A percentile compares a stretch with the other conserved stretches of the same genome.
These are phyloP conservation scores for Phytophthora cryptogea DNA, from an alignment of 352 stramenopile species.

Conservation along the genomic window DNA sequence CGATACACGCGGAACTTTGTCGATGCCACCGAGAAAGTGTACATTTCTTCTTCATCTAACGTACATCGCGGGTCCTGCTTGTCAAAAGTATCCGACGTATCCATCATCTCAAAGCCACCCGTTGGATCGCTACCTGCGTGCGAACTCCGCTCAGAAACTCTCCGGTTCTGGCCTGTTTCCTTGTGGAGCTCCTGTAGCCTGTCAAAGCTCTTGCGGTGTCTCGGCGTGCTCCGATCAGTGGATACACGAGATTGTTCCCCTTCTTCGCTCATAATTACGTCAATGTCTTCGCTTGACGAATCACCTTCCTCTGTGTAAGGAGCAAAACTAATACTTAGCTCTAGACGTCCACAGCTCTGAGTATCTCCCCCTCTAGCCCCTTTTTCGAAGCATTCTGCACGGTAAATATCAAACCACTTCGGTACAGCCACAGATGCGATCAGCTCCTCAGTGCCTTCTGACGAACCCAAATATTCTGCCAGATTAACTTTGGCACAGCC, in stretches of 20 bases:
- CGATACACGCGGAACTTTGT: slow-evolving; percentile 87
- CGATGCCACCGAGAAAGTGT: slow-evolving; percentile 83
- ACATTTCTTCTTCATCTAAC: slow-evolving; percentile 63
- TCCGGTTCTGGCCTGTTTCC: slow-evolving; percentile 58
- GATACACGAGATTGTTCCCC: slow-evolving; percentile 27
- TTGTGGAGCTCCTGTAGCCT: slow-evolving; percentile 73
- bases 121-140: slow-evolving; percentile 20
- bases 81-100: slow-evolving; percentile 12
- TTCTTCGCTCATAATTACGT: slow-evolving; percentile 30
- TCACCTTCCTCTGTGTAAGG: slow-evolving; percentile 61
- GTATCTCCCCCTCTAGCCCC: slow-evolving; percentile 17
- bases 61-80: slow-evolving; percentile 21
- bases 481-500: slow-evolving; percentile 82
- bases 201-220: slow-evolving; percentile 80
- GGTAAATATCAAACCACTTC: slow-evolving; percentile 77
- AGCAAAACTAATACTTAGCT: slow-evolving; percentile 83
- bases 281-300: slow-evolving; percentile 40
- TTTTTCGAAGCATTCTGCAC: slow-evolving; percentile 54
- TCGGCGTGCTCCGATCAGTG: slow-evolving; percentile 21
- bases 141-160: slow-evolving; percentile 38
- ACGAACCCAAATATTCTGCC: slow-evolving; percentile 66
- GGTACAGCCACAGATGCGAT: slow-evolving; percentile 72
- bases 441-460: slow-evolving; percentile 64
- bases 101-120: slow-evolving; percentile 26
- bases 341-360: slow-evolving; percentile 58